phyloP scores from a whole-genome alignment of 2,329 filamentous ascomycete species.

The Ilyonectria destructans region DNA sequence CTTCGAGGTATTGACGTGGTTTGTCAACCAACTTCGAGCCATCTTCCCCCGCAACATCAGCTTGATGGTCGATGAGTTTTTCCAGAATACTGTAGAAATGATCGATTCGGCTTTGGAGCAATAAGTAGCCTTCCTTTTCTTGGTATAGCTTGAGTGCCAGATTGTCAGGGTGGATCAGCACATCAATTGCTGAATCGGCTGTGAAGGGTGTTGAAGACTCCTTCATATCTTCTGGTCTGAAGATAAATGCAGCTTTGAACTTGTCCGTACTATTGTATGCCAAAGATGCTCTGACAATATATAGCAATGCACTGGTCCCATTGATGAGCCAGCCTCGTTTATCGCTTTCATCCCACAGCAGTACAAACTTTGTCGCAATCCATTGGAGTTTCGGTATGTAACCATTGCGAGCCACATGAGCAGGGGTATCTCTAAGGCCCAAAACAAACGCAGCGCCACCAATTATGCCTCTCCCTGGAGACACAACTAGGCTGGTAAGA shows the following conservation, averaged over 20 bases:
- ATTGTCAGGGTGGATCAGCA: constrained; percentile 18
- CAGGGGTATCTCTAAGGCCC: constrained; percentile 5
- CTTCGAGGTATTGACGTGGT: constrained; percentile 46
- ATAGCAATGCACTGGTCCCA: constrained; percentile 47
- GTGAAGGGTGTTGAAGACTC: constrained; percentile 2
- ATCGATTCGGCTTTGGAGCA: constrained; percentile 30
- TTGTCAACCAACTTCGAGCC: constrained; percentile 27
- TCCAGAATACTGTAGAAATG: constrained; percentile 42
- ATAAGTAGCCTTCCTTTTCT: constrained; percentile 6
- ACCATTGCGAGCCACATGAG: constrained; percentile 15
- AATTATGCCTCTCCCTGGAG: background rate
- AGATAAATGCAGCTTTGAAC: constrained; percentile 14
- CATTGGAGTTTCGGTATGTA: constrained; percentile 35
- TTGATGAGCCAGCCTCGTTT: constrained; percentile 52
- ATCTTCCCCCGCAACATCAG: constrained; percentile 20
- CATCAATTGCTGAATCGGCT: constrained; percentile 19
- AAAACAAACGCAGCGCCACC: background rate
- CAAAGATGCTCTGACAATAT: constrained; percentile 42
- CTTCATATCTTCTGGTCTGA: constrained; percentile 8
- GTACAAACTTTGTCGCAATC: constrained; percentile 39
- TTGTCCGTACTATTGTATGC: constrained; percentile 21
- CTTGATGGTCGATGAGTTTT: constrained; percentile 48
- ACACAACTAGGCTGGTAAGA: background rate
- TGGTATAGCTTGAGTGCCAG: constrained; percentile 6
- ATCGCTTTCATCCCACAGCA: constrained; percentile 49